Evolutionary conservation across 2,329 filamentous ascomycete species (phyloP).

Genomic region (Colletotrichum sp.): DNA sequence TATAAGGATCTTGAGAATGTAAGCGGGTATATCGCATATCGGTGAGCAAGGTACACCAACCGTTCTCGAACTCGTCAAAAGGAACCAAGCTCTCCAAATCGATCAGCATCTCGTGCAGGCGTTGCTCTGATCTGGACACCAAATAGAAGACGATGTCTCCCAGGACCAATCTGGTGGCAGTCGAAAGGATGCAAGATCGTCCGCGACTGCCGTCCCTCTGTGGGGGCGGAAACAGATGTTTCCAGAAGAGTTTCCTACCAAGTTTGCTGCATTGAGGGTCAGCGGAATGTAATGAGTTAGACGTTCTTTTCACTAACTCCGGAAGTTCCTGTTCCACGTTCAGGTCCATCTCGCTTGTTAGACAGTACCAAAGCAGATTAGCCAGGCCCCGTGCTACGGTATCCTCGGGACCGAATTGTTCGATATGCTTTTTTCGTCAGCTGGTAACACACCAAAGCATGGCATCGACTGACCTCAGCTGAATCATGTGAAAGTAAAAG

Average conservation of each 20-base stretch:
- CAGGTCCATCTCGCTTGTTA: slow-evolving; percentile 6
- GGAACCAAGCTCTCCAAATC: slow-evolving; percentile 56
- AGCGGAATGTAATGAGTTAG: neutral
- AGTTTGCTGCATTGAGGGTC: slow-evolving; percentile 26
- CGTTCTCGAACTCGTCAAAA: slow-evolving; percentile 29
- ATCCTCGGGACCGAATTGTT: slow-evolving; percentile 33
- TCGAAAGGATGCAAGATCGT: slow-evolving; percentile 48
- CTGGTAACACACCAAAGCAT: neutral
- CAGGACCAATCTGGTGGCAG: slow-evolving; percentile 61
- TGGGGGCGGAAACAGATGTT: slow-evolving; percentile 69
- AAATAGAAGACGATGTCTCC: slow-evolving; percentile 65
- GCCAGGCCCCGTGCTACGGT: slow-evolving; percentile 37
- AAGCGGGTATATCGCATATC: neutral
- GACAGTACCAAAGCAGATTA: slow-evolving; percentile 36
- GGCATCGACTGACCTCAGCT: slow-evolving; percentile 38
- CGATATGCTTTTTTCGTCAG: slow-evolving; percentile 28
- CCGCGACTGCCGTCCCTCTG: slow-evolving; percentile 32
- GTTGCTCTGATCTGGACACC: slow-evolving; percentile 53
- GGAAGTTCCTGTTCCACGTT: slow-evolving; percentile 24
- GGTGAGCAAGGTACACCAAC: neutral
- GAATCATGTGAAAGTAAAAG: slow-evolving; percentile 44
- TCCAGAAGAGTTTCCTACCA: slow-evolving; percentile 58
- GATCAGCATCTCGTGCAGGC: slow-evolving; percentile 57
- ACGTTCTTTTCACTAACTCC: slow-evolving; percentile 23
- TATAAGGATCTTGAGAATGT: slow-evolving; percentile 51